Base-by-base conservation (phyloP, 108 stramenopile genomes). In the Asterionellopsis glacialis region DNA sequence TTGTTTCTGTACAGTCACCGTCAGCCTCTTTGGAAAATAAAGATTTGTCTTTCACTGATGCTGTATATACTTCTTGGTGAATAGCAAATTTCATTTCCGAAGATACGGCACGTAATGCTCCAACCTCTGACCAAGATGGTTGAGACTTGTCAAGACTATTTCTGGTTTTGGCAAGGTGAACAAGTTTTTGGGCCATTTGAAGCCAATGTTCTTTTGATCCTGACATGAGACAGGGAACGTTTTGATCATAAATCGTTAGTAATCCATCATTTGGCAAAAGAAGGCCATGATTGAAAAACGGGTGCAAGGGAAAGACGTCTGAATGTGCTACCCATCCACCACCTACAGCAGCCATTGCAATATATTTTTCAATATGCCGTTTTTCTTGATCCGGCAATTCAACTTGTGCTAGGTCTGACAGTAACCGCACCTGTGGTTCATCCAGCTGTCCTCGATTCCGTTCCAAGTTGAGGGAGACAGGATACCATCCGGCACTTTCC, bases 401-500 rank as follows among this genome's bases (percentile, higher is more conserved):
- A 7, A 21, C 16, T 21, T 48, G 4, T 9, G 4, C 47, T 16
- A 48, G 9, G 6, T 48, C 47, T 1, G 2, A 16, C 9, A 16
- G 9, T 48, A 48, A 19, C 5, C 9, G 19, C 9, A 21, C 47
- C 16, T 48, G 21, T 19, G 4, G 19, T 5, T 48, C 47, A 26
- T 54, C 9, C 15, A 26, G 24, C 3, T 22, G 19, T 27, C 22
- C 25, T n/a, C n/a, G 53, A 27, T 54, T 54, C 53, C 33, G 33
- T 33, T 33, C 33, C 33, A 33, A 33, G 33, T 33, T 33, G 33
- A 33, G 33, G 7, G 33, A 33, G 33, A 26, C 22, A 5, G 53
- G 53, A 22, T 23, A 22, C 53, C 53, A 54, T 23, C 53, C 53
- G 1, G 53, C 53, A 27, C n/a, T 26, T 27, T 54, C 53, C 53